A percentile compares a stretch with the other conserved stretches of the same genome.
Conservation (phyloP, 2,329 filamentous ascomycete genomes). For the Stenocarpella maydis region DNA sequence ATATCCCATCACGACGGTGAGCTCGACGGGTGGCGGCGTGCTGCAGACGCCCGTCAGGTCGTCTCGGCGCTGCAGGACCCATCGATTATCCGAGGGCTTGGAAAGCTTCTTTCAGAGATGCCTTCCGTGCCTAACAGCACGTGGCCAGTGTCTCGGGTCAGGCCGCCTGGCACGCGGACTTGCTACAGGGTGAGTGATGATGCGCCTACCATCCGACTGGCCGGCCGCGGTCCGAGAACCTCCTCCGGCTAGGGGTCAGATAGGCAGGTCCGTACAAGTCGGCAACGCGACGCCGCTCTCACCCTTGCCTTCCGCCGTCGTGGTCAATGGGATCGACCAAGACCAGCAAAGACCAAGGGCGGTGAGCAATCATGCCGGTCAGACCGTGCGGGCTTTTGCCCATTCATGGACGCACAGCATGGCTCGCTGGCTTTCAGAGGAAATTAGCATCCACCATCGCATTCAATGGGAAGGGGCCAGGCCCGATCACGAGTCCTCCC, state of each 20-base stretch:
- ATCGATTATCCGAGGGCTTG: constrained; percentile 19
- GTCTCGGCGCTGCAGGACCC: constrained; percentile 16
- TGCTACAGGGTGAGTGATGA: neutral
- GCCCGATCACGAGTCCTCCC: neutral
- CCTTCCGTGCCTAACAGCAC: neutral
- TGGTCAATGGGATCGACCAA: neutral
- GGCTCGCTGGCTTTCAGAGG: neutral
- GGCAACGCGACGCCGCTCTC: neutral
- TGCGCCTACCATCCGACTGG: neutral
- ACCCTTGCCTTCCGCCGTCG: neutral
- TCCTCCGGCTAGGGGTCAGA: neutral
- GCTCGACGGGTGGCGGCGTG: neutral
- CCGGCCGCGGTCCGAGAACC: neutral
- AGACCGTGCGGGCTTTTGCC: neutral
- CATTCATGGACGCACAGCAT: neutral
- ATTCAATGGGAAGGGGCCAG: neutral
- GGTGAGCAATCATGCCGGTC: neutral
- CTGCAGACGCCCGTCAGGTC: neutral
- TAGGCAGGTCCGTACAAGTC: neutral
- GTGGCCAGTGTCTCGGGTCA: constrained; percentile 3
- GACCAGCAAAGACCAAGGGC: neutral
- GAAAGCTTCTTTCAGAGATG: neutral
- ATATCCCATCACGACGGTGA: neutral
- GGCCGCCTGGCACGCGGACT: neutral
- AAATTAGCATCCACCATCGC: neutral